phyloP scores from a whole-genome alignment of 495 filamentous ascomycete species.

The Tuber indicum region DNA sequence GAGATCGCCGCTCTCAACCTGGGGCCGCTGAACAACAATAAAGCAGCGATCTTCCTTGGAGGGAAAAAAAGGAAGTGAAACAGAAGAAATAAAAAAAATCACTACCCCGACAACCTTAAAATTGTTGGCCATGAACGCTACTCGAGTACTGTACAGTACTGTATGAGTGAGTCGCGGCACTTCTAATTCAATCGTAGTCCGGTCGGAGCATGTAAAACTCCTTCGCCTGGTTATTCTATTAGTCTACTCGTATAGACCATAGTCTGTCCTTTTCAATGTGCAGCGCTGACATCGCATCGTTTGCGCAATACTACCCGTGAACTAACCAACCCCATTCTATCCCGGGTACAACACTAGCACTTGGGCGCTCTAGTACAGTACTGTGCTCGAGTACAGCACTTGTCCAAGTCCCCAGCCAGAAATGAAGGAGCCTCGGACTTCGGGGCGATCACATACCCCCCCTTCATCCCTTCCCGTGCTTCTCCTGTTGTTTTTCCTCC shows the following conservation, averaged over 20 bases:
- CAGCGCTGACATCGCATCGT: not conserved
- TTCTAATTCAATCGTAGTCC: not conserved
- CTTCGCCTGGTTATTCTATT: not conserved
- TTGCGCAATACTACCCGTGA: not conserved
- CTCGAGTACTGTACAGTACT: not conserved
- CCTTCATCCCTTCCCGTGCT: not conserved
- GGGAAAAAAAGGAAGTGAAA: too few relatives aligned
- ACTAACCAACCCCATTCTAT: not conserved
- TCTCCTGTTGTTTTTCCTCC: not conserved
- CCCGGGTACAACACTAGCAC: not conserved
- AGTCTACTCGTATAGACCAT: too few relatives aligned
- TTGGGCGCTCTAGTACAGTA: not conserved
- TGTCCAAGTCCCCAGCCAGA: not conserved
- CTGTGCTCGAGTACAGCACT: not conserved
- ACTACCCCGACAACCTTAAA: not conserved
- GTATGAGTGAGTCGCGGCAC: not conserved
- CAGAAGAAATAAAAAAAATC: not conserved
- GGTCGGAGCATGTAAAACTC: not conserved
- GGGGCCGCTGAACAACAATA: not conserved
- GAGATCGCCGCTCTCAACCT: not conserved
- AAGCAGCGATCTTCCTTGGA: not conserved
- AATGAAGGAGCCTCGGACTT: not conserved
- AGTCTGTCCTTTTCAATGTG: not conserved
- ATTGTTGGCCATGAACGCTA: not conserved
- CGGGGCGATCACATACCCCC: not conserved